Evolutionary conservation across 2,329 filamentous ascomycete genomes (phyloP), one percentile per base, ranked within the genome.

Genomic region (Helotiales sp.): DNA sequence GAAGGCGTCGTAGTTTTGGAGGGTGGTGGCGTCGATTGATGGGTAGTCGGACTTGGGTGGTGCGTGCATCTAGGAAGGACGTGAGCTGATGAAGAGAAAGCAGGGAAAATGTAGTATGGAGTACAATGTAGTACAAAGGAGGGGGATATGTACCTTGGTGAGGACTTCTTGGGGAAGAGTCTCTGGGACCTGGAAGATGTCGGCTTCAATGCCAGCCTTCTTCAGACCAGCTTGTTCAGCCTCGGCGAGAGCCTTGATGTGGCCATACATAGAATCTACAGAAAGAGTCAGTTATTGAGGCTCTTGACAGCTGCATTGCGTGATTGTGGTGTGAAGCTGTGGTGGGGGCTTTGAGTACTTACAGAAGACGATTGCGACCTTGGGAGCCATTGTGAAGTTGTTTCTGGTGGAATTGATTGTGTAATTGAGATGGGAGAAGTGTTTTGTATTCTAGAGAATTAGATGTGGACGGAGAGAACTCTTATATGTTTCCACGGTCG

Each of bases 201-300:
- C 89, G 76, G 80, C 91, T 44, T 80, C 78, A 64, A 93, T 93
- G 64, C 95, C 95, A 63, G 91, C 92, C 71, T 88, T 85, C 78
- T 93, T 88, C 71, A 97, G 90, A 72, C 95, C 95, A 71, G 83
- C 86, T 82, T 93, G 90, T 81, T 98, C 93, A 63, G 92, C 91
- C 75, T 95, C 86, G 70, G 93, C 95, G 69, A 97, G 76, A 72
- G 86, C 78, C 76, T 82, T 79, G 77, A 97, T 88, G 79, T 97
- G 93, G 77, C 95, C 93, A 78, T 95, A 96, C 84, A 92, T 90
- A 66, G 91, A 96, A 80, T 96, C 31, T 34, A 54, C 4, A 54
- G 31, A n/a, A 12, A 61, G 47, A 63, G 58, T 38, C 17, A 51
- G 27, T 6, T 25, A 17, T 3, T 22, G 31, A n/a, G 31, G 34